Evolutionary conservation across 768 basidiomycete species (phyloP), one percentile per base, ranked within the genome.

Genomic region (Leccinum variicolor): DNA sequence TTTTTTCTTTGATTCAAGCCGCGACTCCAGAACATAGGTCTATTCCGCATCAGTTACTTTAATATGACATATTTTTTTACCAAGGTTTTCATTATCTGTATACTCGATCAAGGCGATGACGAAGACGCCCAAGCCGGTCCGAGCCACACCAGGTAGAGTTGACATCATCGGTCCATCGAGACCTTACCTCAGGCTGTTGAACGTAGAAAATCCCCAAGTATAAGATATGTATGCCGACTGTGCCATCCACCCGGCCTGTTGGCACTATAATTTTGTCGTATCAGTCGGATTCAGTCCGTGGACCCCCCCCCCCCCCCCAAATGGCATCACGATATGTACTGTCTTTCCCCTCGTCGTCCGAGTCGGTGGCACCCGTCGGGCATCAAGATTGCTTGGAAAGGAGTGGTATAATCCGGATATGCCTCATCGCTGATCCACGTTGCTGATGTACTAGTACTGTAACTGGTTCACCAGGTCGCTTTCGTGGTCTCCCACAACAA

Each of bases 361-460:
- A 4, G 82, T 83, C 4, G 89, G 77, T 79, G 45, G 69, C 76
- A 1, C 84, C 79, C 83, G 0, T 79, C 85, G 59, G 89, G 87
- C 0, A 74, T 68, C 36, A 76, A 74, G 53, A 62, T 90, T 17
- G 79, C 78, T 1, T 92, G 84, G 84, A 74, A 74, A 83, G 47
- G 77, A 85, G 58, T 89, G 88, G 89, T 78, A 70, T 57, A 86
- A 86, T 52, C 85, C 86, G 0, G 79, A 84, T 57, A 85, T 86
- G 85, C 83, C 89, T 13, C 91, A 87, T 74, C 79, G 1, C 72
- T 81, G 62, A 75, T 90, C 57, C 75, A 78, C 66, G 64, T 85
- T 33, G 86, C 81, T 0, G 73, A 81, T 17, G 73, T 86, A 26
- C 26, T 26, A 26, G 28, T 28, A 28, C 28, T 28, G 28, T 28